Base-by-base conservation (phyloP, 148 eudicot species). In the Persicaria tinctoria region DNA sequence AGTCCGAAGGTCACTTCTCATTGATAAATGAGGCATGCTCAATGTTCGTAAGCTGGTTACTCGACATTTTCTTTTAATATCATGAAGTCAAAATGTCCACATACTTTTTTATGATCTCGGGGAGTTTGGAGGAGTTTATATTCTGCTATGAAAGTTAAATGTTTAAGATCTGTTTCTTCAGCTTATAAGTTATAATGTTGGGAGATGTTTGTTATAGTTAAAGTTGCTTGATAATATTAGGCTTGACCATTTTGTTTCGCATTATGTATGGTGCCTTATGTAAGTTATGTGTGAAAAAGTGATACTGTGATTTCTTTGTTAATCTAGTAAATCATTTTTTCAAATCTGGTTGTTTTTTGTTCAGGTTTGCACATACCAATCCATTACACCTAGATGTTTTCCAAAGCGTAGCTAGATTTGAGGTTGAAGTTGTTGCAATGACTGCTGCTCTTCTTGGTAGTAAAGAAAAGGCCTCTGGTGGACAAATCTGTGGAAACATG, bases 281-380 rank as follows among this genome's bases (percentile, higher is more conserved):
- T 32, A 23, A 23, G 27, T 20, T 60, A 60, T 60, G 68, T 32
- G 6, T 3, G 9, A 18, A 5, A 27, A 63, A 23, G 6, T 63
- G 68, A 32, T 1, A 63, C 1, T 11, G 45, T 59, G 8, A 10
- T 9, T 50, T 50, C 2, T 32, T 4, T 13, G 0, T 66, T 38
- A 16, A 10, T 41, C 1, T 38, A 41, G 70, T 5, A 66, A 14
- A 66, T 41, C 54, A 17, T n/a, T n/a, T 3, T 48, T 71, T 48
- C 38, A 47, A 71, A 17, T 71, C 41, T 47, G 55, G 53, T n/a
- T 46, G 8, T 10, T 46, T n/a, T n/a, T 47, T n/a, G 32, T 71
- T 71, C 86, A 95, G 99, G 99, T 95, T 92, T 89, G 89, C 99
- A 51, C 99, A 95, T 82, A 95, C 99, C 75, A 95, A 95, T 78